Evolutionary conservation across 495 filamentous ascomycete species (phyloP).

Genomic region (Talaromyces borbonicus): DNA sequence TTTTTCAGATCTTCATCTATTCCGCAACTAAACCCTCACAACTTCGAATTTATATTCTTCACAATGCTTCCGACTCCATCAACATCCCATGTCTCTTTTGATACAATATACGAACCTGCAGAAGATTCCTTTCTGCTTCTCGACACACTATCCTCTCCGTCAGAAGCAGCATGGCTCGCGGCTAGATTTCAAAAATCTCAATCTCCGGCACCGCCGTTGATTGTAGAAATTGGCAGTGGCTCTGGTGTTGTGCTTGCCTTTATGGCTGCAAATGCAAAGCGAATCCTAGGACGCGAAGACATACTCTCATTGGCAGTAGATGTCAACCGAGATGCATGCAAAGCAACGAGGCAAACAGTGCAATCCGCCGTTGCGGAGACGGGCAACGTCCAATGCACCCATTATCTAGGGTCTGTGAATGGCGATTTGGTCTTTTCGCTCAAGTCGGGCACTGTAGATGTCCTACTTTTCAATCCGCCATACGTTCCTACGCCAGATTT

Average conservation of each 20-base stretch:
- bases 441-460: slow-evolving; percentile 50
- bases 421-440: slow-evolving; percentile 57
- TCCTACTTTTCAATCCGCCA: slow-evolving; percentile 92
- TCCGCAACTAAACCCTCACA: neutral
- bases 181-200: slow-evolving; percentile 34
- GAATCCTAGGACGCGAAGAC: slow-evolving; percentile 63
- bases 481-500: slow-evolving; percentile 82
- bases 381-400: slow-evolving; percentile 10
- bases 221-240: slow-evolving; percentile 83
- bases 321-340: slow-evolving; percentile 71
- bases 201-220: slow-evolving; percentile 34
- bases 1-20: slow-evolving; percentile 4
- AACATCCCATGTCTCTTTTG: slow-evolving; percentile 79
- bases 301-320: slow-evolving; percentile 68
- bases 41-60: no score
- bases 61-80: slow-evolving; percentile 84
- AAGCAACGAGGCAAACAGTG: slow-evolving; percentile 55
- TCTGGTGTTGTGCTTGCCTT: slow-evolving; percentile 90
- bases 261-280: slow-evolving; percentile 58
- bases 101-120: slow-evolving; percentile 82
- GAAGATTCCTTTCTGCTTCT: slow-evolving; percentile 94
- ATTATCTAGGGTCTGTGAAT: slow-evolving; percentile 44
- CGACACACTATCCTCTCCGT: slow-evolving; percentile 70
- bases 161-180: slow-evolving; percentile 63
- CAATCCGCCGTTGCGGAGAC: slow-evolving; percentile 35